These are phyloP conservation scores for Fusarium coicis DNA, from an alignment of 2,329 filamentous ascomycete species.

Conservation along the genomic window DNA sequence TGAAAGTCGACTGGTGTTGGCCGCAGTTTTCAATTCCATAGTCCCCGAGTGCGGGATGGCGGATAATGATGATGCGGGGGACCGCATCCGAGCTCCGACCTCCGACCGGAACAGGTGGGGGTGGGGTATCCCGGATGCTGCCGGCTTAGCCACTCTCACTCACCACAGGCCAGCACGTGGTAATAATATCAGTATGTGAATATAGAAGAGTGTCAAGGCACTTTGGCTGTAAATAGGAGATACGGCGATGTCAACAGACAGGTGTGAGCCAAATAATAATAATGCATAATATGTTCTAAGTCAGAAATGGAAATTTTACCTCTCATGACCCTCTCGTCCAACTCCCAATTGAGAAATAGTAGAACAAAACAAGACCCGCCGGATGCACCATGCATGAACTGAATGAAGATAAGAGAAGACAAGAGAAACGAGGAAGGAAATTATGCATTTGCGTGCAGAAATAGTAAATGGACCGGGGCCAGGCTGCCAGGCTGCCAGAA, in stretches of 20 bases:
- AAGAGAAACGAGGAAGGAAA: slow-evolving; percentile 1
- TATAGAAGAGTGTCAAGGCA: not conserved
- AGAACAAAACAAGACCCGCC: slow-evolving; percentile 21
- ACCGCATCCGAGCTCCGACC: not conserved
- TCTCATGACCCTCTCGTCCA: slow-evolving; percentile 22
- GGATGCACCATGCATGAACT: slow-evolving; percentile 32
- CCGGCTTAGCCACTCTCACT: not conserved
- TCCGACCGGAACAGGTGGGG: slow-evolving; percentile 33
- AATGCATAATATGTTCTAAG: slow-evolving; percentile 9
- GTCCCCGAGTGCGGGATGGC: slow-evolving; percentile 19
- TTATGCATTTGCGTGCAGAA: slow-evolving; percentile 7
- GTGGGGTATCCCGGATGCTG: slow-evolving; percentile 27
- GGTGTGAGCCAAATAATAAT: not conserved
- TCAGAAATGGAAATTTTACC: not conserved
- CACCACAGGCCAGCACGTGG: not conserved
- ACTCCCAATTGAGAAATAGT: slow-evolving; percentile 31
- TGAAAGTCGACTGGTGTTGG: not conserved
- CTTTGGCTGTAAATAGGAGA: not conserved
- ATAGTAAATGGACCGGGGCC: slow-evolving; percentile 12
- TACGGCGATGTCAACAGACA: too few species aligned
- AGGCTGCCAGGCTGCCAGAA: slow-evolving; percentile 1
- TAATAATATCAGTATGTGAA: not conserved
- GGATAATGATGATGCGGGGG: slow-evolving; percentile 23
- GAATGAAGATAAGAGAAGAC: not conserved
- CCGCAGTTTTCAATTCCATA: slow-evolving; percentile 2